Evolutionary conservation across 73 alveolate species (phyloP), one percentile per base, ranked within the genome.

Genomic region (Paraurostyla sp.): DNA sequence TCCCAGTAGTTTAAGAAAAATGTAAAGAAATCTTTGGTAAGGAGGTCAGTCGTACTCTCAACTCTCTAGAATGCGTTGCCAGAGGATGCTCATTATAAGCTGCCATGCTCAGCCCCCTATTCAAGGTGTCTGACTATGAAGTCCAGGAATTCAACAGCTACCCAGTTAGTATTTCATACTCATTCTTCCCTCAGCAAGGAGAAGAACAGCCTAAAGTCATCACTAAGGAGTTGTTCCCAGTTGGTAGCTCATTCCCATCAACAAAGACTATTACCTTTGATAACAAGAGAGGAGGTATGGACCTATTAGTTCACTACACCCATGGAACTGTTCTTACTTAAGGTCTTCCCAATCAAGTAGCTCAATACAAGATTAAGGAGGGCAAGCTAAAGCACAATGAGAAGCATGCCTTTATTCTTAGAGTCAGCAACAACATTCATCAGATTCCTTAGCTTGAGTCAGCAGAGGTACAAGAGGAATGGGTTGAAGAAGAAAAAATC

Each of bases 11-110:
- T 40, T 87, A 97, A 93, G 95, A 88, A 54, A 88, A 89, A n/a
- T 89, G 91, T 36, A 93, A 97, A 86, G 95, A 97, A 80, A 93
- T 94, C n/a, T 93, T 98, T 92, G 94, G 95, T 71, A 93, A 94
- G 59, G 98, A 96, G 78, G 98, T 97, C 33, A 86, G 94, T 76
- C 97, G 97, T 88, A 98, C 99, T 27, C 94, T 98, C 91, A 96
- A 98, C 71, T 96, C 99, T 30, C 98, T 96, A 62, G 99, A 98
- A 92, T 94, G 99, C 33, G 98, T 98, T 25, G 98, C 99, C 0
- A 94, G 99, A 83, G 99, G 99, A 15, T 95, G 99, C 89, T 97
- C 99, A 6, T 94, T 98, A 75, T 96, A 91, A 97, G 99, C 99
- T 13, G 99, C 99, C 71, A 98, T 98, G 99, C 90, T 92, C 82